Evolutionary conservation across 768 basidiomycete genomes (phyloP), one percentile per base, ranked within the genome.

Genomic region (Xerocomellus dryophilus): DNA sequence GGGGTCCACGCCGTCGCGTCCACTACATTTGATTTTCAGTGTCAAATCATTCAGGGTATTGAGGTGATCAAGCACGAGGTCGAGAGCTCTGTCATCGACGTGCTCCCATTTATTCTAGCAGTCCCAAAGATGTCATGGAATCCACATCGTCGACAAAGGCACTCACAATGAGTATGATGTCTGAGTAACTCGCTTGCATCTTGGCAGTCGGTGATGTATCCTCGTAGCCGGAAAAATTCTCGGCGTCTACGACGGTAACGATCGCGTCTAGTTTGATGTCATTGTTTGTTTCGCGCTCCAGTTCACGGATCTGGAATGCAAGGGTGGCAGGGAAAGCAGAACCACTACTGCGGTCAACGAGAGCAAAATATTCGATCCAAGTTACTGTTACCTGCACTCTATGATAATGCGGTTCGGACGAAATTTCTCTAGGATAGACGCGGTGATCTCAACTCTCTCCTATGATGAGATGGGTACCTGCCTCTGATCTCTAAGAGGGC

Each of bases 101-200:
- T 88, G 81, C 60, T 96, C 92, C 85, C 89, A 93, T 78, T 98
- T 97, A 61, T 94, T 95, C 85, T 92, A 62, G 10, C 38, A 25
- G 23, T 25, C 23, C 23, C 31, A 2, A 34, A 53, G 29, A 61
- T 55, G 31, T 59, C 27, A 59, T 29, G n/a, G n/a, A 20, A 46
- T 36, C 42, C 23, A 36, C 8, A 47, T n/a, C 23, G 49, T 54
- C 21, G n/a, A 29, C 25, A 34, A 29, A 23, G 18, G 5, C 12
- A 76, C 85, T 54, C 55, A 90, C 90, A 50, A 98, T 81, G 27
- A 98, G 75, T 53, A 98, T 83, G 36, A 95, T 78, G 67, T 98
- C 95, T 4, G 94, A 93, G 68, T 96, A 98, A 65, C 88, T 88
- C n/a, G 95, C 90, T 74, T 92, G 86, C 86, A 96, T 93, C 67